A percentile compares a stretch with the other conserved stretches of the same genome.
Evolutionary conservation across 2,329 filamentous ascomycete genomes (phyloP).

Genomic region (Alternaria brassicicola): DNA sequence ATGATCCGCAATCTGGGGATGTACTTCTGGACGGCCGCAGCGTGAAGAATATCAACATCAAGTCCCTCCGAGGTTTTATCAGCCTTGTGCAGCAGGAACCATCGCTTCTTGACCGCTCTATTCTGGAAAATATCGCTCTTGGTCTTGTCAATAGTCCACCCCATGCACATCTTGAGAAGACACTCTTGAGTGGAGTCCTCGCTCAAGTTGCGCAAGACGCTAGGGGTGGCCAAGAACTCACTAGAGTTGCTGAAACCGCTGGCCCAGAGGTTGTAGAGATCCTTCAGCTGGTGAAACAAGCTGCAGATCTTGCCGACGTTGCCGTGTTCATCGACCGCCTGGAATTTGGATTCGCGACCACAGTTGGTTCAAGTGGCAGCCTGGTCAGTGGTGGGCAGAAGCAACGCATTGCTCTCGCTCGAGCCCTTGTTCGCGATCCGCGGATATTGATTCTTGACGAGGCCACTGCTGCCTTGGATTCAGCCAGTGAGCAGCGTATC

Average conservation of each 20-base stretch:
- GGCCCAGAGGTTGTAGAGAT: slow-evolving; percentile 52
- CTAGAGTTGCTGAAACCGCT: slow-evolving; percentile 18
- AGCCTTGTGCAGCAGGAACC: slow-evolving; percentile 60
- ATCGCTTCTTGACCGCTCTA: slow-evolving; percentile 57
- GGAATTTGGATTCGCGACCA: slow-evolving; percentile 56
- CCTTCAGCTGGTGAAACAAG: slow-evolving; percentile 56
- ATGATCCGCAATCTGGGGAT: slow-evolving; percentile 59
- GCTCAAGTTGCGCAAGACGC: slow-evolving; percentile 59
- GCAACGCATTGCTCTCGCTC: slow-evolving; percentile 65
- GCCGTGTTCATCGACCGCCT: slow-evolving; percentile 61
- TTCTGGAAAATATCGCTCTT: slow-evolving; percentile 61
- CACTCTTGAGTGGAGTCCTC: slow-evolving; percentile 59
- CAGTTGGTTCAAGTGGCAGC: slow-evolving; percentile 61
- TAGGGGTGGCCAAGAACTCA: slow-evolving; percentile 58
- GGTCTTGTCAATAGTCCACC: slow-evolving; percentile 54
- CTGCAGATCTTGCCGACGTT: slow-evolving; percentile 65
- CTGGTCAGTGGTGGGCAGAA: slow-evolving; percentile 64
- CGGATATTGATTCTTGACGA: slow-evolving; percentile 66
- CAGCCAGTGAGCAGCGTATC: slow-evolving; percentile 62
- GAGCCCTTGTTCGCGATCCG: slow-evolving; percentile 62
- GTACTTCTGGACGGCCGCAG: slow-evolving; percentile 61
- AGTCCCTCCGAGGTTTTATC: slow-evolving; percentile 45
- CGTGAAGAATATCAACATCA: slow-evolving; percentile 47
- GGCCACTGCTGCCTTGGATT: slow-evolving; percentile 66
- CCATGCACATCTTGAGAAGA: slow-evolving; percentile 50